Conservation (phyloP, 768 basidiomycete genomes). For the Fomitopsis serialis region DNA sequence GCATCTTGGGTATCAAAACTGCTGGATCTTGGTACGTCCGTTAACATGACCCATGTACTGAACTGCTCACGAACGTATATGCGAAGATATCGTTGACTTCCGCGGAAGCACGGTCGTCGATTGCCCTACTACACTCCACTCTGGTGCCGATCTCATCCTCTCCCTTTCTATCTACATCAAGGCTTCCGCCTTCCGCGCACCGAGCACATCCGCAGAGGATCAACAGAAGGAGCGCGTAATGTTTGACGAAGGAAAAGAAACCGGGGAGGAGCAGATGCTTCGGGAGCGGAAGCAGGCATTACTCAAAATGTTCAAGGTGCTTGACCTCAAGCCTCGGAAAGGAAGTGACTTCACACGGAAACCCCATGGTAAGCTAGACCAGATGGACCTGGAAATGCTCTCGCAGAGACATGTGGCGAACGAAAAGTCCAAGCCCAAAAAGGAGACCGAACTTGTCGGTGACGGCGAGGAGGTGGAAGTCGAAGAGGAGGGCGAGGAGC, state of each 20-base stretch:
- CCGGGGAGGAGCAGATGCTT: slow-evolving; percentile 69
- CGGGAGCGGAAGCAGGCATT: slow-evolving; percentile 77
- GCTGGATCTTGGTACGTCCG: slow-evolving; percentile 56
- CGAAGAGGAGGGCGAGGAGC: slow-evolving; percentile 72
- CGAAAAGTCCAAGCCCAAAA: slow-evolving; percentile 18
- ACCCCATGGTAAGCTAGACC: slow-evolving; percentile 27
- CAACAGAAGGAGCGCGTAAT: slow-evolving; percentile 29
- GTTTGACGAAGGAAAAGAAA: slow-evolving; percentile 79
- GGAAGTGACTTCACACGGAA: slow-evolving; percentile 15
- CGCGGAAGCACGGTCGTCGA: slow-evolving; percentile 70
- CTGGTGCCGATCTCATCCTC: slow-evolving; percentile 74
- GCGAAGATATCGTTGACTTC: slow-evolving; percentile 63
- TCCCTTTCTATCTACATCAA: slow-evolving; percentile 70
- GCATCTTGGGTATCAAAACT: slow-evolving; percentile 72
- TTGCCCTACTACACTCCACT: slow-evolving; percentile 63
- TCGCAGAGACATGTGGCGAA: slow-evolving; percentile 23
- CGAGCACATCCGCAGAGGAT: slow-evolving; percentile 29
- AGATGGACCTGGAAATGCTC: slow-evolving; percentile 38
- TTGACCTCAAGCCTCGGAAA: slow-evolving; percentile 58
- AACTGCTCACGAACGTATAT: neutral
- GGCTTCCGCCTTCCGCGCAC: slow-evolving; percentile 57
- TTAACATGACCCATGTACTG: neutral
- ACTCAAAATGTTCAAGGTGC: slow-evolving; percentile 62
- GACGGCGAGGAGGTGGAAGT: slow-evolving; percentile 81
- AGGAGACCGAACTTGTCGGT: slow-evolving; percentile 63